phyloP scores from a whole-genome alignment of 1,139 yeast genomes.

The Taiozyma sp. region DNA sequence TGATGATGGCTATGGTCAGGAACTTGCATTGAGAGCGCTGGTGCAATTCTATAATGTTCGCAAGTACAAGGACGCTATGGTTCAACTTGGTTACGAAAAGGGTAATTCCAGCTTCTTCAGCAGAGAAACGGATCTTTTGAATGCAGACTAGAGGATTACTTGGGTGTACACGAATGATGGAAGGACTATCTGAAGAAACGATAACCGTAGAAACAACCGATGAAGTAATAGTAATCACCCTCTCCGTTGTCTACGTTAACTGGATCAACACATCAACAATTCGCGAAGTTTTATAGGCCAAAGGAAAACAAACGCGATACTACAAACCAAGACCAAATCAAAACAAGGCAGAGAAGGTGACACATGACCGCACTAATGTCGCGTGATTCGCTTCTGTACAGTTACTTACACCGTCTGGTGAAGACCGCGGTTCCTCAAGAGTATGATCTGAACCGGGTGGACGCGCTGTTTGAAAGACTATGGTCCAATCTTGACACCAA shows the following conservation, averaged over 20 bases:
- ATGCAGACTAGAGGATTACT: not conserved
- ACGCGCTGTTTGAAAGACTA: slow-evolving; percentile 27
- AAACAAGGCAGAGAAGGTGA: not conserved
- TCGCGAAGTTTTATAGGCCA: not conserved
- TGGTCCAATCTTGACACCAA: slow-evolving; percentile 3
- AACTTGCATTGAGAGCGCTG: slow-evolving; percentile 74
- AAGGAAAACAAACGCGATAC: not conserved
- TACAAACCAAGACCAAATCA: not conserved
- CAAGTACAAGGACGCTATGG: slow-evolving; percentile 48
- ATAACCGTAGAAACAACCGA: not conserved
- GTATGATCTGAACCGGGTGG: slow-evolving; percentile 24
- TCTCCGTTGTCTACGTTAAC: not conserved
- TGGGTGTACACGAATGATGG: not conserved
- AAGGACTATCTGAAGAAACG: no score
- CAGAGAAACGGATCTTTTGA: slow-evolving; percentile 31
- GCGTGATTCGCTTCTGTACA: slow-evolving; percentile 4
- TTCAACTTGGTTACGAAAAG: slow-evolving; percentile 47
- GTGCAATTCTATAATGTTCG: slow-evolving; percentile 72
- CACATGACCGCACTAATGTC: not conserved
- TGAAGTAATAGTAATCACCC: not conserved
- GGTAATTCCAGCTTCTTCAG: slow-evolving; percentile 34
- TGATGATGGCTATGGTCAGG: slow-evolving; percentile 80
- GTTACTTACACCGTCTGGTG: slow-evolving; percentile 36
- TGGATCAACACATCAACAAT: not conserved
- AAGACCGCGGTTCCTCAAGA: slow-evolving; percentile 24